Evolutionary conservation across 495 filamentous ascomycete genomes (phyloP).

Genomic region (Neurospora sp.): DNA sequence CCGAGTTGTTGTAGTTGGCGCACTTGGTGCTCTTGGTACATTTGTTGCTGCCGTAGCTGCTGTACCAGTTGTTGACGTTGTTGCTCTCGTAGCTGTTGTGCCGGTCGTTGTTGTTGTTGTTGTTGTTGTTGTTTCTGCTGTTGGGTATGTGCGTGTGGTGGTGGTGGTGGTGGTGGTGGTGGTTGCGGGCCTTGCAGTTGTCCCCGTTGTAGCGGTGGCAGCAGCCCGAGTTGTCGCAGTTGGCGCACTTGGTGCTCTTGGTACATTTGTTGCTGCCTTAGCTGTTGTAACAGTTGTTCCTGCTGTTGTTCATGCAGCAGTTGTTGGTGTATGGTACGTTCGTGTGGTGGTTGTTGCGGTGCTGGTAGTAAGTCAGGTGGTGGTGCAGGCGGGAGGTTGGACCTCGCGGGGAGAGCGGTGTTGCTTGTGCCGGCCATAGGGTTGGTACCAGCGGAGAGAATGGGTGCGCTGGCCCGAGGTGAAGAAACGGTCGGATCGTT

Average conservation of each 20-base stretch:
- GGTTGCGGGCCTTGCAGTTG: background rate
- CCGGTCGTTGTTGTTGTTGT: background rate
- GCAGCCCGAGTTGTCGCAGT: background rate
- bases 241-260: background rate
- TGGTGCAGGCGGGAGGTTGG: background rate
- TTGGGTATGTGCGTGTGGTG: background rate
- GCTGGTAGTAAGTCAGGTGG: background rate
- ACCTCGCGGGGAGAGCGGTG: background rate
- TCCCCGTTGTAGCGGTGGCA: background rate
- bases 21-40: too few species aligned
- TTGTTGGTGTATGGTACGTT: background rate
- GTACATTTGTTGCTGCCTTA: background rate
- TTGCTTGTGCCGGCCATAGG: background rate
- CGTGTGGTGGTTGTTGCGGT: background rate
- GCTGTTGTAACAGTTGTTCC: background rate
- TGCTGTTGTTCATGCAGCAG: background rate
- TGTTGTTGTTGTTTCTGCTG: background rate
- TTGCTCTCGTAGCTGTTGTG: background rate
- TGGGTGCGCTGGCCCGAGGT: background rate
- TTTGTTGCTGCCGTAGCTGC: background rate
- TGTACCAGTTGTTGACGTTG: background rate
- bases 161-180: background rate
- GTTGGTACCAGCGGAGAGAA: background rate
- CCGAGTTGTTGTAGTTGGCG: background rate
- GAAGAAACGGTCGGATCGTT: background rate